Conservation (phyloP, 768 basidiomycete species). For the Lactarius evosmus region DNA sequence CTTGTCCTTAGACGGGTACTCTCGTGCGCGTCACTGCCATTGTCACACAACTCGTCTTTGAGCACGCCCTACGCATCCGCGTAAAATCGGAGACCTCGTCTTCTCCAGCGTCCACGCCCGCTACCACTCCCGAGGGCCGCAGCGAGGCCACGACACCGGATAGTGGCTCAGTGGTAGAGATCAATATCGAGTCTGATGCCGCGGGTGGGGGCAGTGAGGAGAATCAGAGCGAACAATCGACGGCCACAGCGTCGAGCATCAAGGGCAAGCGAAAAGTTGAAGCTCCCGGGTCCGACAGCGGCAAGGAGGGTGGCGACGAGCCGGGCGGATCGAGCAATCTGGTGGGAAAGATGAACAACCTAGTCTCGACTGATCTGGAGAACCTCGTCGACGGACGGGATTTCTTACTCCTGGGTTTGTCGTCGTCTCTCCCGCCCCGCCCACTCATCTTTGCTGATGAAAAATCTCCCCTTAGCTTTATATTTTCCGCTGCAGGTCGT, state of each 20-base stretch:
- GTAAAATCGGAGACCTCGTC: constrained; percentile 42
- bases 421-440: background rate
- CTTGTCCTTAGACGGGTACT: constrained; percentile 33
- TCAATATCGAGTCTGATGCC: background rate
- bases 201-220: constrained; percentile 23
- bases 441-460: background rate
- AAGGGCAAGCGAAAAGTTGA: constrained; percentile 27
- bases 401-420: constrained; percentile 26
- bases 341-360: constrained; percentile 73
- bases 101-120: constrained; percentile 28
- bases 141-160: constrained; percentile 30
- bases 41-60: constrained; percentile 53
- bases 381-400: constrained; percentile 34
- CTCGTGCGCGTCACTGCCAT: constrained; percentile 44
- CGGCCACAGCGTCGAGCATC: constrained; percentile 15
- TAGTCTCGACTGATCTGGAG: constrained; percentile 62
- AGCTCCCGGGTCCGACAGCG: background rate
- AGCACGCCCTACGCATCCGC: constrained; percentile 52
- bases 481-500: constrained; percentile 42
- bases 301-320: constrained; percentile 8
- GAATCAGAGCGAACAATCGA: constrained; percentile 23
- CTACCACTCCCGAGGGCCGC: constrained; percentile 27
- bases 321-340: constrained; percentile 41
- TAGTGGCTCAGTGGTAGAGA: constrained; percentile 28
- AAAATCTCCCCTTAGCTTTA: constrained; percentile 29